A percentile compares a stretch with the other conserved stretches of the same genome.
phyloP scores from a whole-genome alignment of 2,329 filamentous ascomycete species.

The Calonectria fujianensis region DNA sequence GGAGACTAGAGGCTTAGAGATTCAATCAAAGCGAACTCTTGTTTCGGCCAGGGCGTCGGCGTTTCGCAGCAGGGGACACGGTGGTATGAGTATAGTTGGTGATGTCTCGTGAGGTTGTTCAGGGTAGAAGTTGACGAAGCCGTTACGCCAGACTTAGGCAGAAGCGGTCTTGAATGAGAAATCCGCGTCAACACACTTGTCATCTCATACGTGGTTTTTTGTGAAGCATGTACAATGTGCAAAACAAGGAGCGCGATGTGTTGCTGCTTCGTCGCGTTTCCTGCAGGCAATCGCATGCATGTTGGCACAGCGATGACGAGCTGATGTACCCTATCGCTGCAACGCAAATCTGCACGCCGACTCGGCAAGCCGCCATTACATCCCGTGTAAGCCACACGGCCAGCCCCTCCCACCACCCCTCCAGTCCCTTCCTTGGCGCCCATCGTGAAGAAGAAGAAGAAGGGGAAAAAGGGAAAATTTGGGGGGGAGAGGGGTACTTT shows the following conservation, averaged over 20 bases:
- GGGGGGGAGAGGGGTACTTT: neutral
- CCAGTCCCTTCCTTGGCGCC: neutral
- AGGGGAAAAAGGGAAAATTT: neutral
- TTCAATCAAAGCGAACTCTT: conserved; percentile 44
- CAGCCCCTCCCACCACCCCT: neutral
- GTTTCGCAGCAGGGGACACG: neutral
- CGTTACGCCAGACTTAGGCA: conserved; percentile 10
- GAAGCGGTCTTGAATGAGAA: conserved; percentile 4
- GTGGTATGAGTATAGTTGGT: conserved; percentile 32
- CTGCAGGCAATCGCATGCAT: conserved; percentile 30
- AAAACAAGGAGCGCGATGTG: neutral
- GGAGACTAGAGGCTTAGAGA: conserved; percentile 51
- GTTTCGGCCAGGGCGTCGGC: conserved; percentile 26
- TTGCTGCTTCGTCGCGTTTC: neutral
- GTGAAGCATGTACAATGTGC: neutral
- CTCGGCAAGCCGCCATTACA: conserved; percentile 12
- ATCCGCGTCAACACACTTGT: conserved; percentile 22
- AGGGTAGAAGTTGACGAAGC: conserved; percentile 14
- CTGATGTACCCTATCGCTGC: conserved; percentile 3
- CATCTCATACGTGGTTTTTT: neutral
- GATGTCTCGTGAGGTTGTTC: conserved; percentile 31
- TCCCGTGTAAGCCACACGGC: conserved; percentile 12
- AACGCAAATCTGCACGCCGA: conserved; percentile 25
- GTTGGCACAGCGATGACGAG: conserved; percentile 9
- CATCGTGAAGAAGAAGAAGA: neutral